Percentiles rank a stretch among this genome's conserved stretches.
phyloP scores from a whole-genome alignment of 1,284 basidiomycete genomes.

The Ceratobasidium papillatum region DNA sequence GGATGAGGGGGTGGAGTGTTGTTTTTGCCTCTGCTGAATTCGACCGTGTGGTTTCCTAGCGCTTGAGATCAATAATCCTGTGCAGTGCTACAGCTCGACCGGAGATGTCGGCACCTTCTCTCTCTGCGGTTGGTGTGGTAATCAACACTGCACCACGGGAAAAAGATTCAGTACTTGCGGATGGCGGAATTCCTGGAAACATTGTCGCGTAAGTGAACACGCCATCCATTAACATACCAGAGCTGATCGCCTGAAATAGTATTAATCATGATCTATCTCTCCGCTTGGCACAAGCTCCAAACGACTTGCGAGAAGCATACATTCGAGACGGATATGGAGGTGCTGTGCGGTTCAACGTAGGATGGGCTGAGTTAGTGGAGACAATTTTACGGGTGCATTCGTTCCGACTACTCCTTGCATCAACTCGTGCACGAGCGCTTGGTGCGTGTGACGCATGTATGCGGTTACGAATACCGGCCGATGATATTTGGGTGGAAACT shows the following conservation, averaged over 20 bases:
- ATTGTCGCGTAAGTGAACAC: slow-evolving; percentile 34
- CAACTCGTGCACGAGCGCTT: slow-evolving; percentile 26
- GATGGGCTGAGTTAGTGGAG: slow-evolving; percentile 35
- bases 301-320: slow-evolving; percentile 27
- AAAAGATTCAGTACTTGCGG: slow-evolving; percentile 28
- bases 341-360: slow-evolving; percentile 21
- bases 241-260: slow-evolving; percentile 9
- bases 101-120: slow-evolving; percentile 27
- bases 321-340: slow-evolving; percentile 31
- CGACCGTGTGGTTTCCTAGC: neutral
- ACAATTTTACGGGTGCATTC: slow-evolving; percentile 31
- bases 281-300: slow-evolving; percentile 26
- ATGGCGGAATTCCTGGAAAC: slow-evolving; percentile 25
- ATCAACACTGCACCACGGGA: neutral
- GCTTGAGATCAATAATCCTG: neutral
- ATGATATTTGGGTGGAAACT: slow-evolving; percentile 31
- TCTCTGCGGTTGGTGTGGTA: slow-evolving; percentile 25
- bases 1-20: neutral
- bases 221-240: neutral
- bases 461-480: slow-evolving; percentile 17
- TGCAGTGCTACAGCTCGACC: neutral
- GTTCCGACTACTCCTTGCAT: slow-evolving; percentile 18
- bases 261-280: slow-evolving; percentile 38
- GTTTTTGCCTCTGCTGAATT: neutral
- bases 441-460: slow-evolving; percentile 33